Percentiles rank a stretch among this genome's conserved stretches.
Conservation (phyloP, 352 stramenopile genomes). For the Globisporangium carolinianum region DNA sequence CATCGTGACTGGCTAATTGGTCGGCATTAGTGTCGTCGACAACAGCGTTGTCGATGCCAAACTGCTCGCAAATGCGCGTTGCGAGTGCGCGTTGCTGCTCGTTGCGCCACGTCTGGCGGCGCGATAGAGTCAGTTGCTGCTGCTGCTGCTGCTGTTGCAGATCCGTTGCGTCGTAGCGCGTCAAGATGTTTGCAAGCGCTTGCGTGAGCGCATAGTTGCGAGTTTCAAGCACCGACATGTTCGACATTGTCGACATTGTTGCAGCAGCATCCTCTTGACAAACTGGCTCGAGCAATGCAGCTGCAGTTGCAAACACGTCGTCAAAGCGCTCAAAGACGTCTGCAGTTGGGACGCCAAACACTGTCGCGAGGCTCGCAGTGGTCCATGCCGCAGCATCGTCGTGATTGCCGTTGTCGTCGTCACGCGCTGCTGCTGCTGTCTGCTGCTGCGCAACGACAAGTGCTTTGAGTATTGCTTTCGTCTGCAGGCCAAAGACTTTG, state of each 20-base stretch:
- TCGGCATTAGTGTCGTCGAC: not conserved
- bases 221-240: too few species aligned
- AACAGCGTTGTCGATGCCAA: constrained; percentile 15
- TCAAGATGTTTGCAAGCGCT: constrained; percentile 35
- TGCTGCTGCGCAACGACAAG: constrained; percentile 9
- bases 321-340: constrained; percentile 24
- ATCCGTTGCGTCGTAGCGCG: constrained; percentile 11
- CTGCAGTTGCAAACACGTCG: constrained; percentile 6
- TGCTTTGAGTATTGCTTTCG: constrained; percentile 41
- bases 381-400: not conserved
- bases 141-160: not conserved
- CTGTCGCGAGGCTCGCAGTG: not conserved
- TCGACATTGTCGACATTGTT: too few species aligned
- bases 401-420: not conserved
- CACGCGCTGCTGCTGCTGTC: constrained; percentile 1
- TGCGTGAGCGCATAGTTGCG: constrained; percentile 11
- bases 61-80: constrained; percentile 28
- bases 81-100: constrained; percentile 33
- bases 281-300: not conserved
- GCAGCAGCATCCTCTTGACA: too few species aligned
- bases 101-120: constrained; percentile 20
- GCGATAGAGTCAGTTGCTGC: too few species aligned
- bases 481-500: constrained; percentile 37
- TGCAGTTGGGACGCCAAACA: constrained; percentile 21
- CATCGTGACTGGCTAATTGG: too few species aligned